Evolutionary conservation across 169 alveolate genomes (phyloP).

Genomic region (Eimeria brunetti): DNA sequence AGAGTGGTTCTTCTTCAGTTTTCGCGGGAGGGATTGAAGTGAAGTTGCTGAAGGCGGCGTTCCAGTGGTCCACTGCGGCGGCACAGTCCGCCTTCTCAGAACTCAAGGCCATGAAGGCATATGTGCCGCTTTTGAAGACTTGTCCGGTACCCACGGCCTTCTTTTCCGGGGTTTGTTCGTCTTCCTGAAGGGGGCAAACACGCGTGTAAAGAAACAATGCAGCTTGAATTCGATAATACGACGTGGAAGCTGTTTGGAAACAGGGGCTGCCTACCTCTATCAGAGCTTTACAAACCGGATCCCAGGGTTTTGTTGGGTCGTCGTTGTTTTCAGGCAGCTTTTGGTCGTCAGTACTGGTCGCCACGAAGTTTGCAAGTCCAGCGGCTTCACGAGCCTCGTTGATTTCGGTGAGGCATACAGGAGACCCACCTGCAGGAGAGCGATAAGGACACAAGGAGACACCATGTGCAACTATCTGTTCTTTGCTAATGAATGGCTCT

Average conservation of each 20-base stretch:
- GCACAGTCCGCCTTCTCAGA: not conserved
- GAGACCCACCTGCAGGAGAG: no score
- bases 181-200: no score
- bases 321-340: no score
- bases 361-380: not conserved
- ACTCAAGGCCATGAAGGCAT: not conserved
- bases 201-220: not conserved
- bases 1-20: not conserved
- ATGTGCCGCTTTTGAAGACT: not conserved
- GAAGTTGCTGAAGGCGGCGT: not conserved
- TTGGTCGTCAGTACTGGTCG: not conserved
- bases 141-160: not conserved
- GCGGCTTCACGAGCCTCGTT: not conserved
- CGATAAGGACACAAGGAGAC: no score
- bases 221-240: no score
- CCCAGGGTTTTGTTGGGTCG: not conserved
- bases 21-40: not conserved
- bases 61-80: not conserved
- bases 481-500: no score
- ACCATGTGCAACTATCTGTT: no score
- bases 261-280: not conserved
- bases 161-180: no score
- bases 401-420: not conserved
- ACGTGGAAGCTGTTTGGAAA: no score
- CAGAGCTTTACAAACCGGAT: not conserved